Evolutionary conservation across 2,329 filamentous ascomycete species (phyloP).

Genomic region (Fusarium miscanthi): DNA sequence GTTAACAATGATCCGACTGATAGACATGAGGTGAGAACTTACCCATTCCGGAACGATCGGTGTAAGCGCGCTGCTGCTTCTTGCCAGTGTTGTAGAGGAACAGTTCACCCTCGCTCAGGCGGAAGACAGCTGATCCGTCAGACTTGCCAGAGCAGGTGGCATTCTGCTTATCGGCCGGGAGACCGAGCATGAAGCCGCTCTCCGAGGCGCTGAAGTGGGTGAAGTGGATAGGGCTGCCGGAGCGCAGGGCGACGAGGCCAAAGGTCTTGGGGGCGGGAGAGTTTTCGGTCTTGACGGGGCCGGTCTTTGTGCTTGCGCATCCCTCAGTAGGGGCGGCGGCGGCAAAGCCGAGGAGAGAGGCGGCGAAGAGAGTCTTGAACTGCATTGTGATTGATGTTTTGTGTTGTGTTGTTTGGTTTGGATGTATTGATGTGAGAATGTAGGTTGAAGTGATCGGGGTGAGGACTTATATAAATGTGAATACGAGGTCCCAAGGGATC

Average conservation of each 20-base stretch:
- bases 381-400: conserved; percentile 35
- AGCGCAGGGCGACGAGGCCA: conserved; percentile 60
- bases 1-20: not conserved
- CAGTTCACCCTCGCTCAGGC: conserved; percentile 54
- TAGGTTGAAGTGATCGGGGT: not conserved
- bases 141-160: conserved; percentile 59
- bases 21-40: conserved; percentile 32
- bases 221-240: conserved; percentile 62
- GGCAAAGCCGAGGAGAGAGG: conserved; percentile 24
- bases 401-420: not conserved
- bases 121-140: conserved; percentile 61
- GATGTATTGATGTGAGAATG: not conserved
- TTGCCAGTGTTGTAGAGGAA: conserved; percentile 58
- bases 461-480: conserved; percentile 13
- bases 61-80: conserved; percentile 61
- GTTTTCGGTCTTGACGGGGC: conserved; percentile 17
- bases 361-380: conserved; percentile 40
- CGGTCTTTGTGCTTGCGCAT: conserved; percentile 4
- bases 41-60: conserved; percentile 70
- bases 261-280: conserved; percentile 49
- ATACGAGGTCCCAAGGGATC: conserved; percentile 30
- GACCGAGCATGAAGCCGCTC: conserved; percentile 57
- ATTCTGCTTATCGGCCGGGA: conserved; percentile 52
- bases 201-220: conserved; percentile 56
- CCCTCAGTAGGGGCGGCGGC: conserved; percentile 17